Evolutionary conservation across 208 protist genomes (phyloP), one percentile per base, ranked within the genome.

Genomic region (Vickermania ingenoplastis): DNA sequence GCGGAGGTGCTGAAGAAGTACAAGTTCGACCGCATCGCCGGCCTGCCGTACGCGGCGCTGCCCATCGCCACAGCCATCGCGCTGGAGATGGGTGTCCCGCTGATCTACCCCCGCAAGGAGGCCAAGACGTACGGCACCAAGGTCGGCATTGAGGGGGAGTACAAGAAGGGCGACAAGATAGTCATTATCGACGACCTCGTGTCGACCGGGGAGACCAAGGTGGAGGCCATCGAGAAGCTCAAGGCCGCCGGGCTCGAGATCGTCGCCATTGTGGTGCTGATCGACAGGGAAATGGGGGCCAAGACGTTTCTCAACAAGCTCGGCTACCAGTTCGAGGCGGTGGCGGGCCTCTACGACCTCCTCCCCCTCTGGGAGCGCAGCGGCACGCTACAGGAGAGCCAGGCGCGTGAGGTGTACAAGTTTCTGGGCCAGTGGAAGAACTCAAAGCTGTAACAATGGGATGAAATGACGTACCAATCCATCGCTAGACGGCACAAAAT

Each of bases 161-260:
- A 92, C 77, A 88, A 90, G 58, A 81, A 88, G 55, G 91, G 91
- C 31, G 83, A 97, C 25, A 92, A 81, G 31, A 76, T 89, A 22
- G 77, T 94, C 31, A 86, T 98, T 27, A 87, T 98, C 57, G 96
- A 98, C 65, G 96, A 98, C 65, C 77, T 98, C 60, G 92, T 98
- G 0, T 97, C 95, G 3, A 96, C 86, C 21, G 96, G 96, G 23
- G 89, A 90, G 59, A 96, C 82, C 27, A 97, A 98, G 59, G 69
- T 97, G 25, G 94, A 98, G 81, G 95, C 94, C n/a, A 89, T 92
- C 45, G 86, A 92, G 54, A 89, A 94, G 63, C 70, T 95, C 2
- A 84, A 77, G 67, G 71, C 75, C 2, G 89, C 80, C 2, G 91
- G 89, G 0, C 71, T 97, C 21, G 69, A 86, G 59, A 79, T 97